A percentile compares a stretch with the other conserved stretches of the same genome.
phyloP scores from a whole-genome alignment of 805 yeast species.

The Pachysolen tannophilus region DNA sequence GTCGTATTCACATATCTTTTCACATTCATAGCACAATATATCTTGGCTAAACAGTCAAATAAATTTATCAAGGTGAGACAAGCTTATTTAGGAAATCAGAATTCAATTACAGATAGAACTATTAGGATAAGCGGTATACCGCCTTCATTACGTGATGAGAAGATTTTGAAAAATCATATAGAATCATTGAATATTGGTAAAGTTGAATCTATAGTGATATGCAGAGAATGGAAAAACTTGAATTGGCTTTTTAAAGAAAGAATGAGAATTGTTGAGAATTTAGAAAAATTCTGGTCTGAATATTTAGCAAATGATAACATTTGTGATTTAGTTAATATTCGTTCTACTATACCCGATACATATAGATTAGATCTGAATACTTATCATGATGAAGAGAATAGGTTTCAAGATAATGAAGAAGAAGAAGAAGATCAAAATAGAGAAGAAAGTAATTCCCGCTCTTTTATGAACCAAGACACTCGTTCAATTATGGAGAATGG shows the following conservation, averaged over 20 bases:
- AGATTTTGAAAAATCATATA: constrained; percentile 36
- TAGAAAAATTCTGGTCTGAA: too few species aligned
- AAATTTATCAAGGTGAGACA: constrained; percentile 45
- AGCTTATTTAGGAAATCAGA: constrained; percentile 49
- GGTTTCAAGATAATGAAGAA: too few species aligned
- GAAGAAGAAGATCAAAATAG: too few species aligned
- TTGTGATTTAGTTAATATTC: constrained; percentile 3
- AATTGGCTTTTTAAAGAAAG: constrained; percentile 30
- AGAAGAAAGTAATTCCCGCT: too few species aligned
- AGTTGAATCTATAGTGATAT: constrained; percentile 41
- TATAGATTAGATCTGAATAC: constrained; percentile 33
- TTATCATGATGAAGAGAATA: constrained; percentile 1
- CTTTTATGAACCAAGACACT: too few species aligned
- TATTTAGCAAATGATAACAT: constrained; percentile 32
- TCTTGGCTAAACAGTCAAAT: constrained; percentile 37
- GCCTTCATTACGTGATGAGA: constrained; percentile 32
- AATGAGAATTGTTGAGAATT: constrained; percentile 18
- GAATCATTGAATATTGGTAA: constrained; percentile 49
- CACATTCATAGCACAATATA: constrained; percentile 37
- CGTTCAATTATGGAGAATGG: too few species aligned
- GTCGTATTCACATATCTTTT: constrained; percentile 50
- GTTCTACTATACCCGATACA: constrained; percentile 27
- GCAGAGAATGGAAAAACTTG: constrained; percentile 32
- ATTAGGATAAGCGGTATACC: constrained; percentile 51
- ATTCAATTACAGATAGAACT: constrained; percentile 53